These are phyloP conservation scores for Gymnopilus dilepis DNA, from an alignment of 768 basidiomycete genomes.

Conservation along the genomic window DNA sequence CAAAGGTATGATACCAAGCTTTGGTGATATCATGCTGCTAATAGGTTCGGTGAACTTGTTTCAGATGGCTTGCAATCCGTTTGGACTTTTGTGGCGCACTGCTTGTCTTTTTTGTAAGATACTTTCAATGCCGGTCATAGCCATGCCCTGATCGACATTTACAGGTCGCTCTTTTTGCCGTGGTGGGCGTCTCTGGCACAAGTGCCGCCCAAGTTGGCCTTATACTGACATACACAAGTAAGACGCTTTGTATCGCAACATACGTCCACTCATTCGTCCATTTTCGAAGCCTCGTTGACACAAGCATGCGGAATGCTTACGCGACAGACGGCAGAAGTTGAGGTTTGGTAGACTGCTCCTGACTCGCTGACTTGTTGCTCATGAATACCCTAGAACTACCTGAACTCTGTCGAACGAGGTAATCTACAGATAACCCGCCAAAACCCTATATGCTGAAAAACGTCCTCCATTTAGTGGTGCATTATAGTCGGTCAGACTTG, in stretches of 20 bases:
- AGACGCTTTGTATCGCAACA: not conserved
- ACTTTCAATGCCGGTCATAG: not conserved
- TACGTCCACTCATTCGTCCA: not conserved
- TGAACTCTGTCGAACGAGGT: conserved; percentile 71
- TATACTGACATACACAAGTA: conserved; percentile 70
- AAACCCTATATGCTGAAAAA: not conserved
- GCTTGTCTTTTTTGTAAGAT: conserved; percentile 56
- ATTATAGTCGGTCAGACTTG: conserved; percentile 55
- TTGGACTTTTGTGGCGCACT: conserved; percentile 72
- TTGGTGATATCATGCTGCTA: not conserved
- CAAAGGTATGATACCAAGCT: conserved; percentile 56
- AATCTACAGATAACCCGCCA: conserved; percentile 9
- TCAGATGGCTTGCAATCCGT: conserved; percentile 74
- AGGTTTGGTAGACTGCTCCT: conserved; percentile 40
- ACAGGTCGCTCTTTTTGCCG: conserved; percentile 70
- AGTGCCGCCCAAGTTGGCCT: conserved; percentile 74
- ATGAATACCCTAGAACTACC: conserved; percentile 53
- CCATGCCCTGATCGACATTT: not conserved
- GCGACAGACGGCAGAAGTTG: conserved; percentile 67
- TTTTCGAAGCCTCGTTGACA: conserved; percentile 48
- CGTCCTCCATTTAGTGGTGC: conserved; percentile 42
- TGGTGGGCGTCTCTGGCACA: conserved; percentile 58
- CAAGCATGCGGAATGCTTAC: conserved; percentile 60
- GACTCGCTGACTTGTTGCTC: not conserved
- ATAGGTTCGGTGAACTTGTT: not conserved